A percentile compares a stretch with the other conserved stretches of the same genome.
phyloP scores from a whole-genome alignment of 768 basidiomycete genomes.

The Stropharia rugosoannulata region DNA sequence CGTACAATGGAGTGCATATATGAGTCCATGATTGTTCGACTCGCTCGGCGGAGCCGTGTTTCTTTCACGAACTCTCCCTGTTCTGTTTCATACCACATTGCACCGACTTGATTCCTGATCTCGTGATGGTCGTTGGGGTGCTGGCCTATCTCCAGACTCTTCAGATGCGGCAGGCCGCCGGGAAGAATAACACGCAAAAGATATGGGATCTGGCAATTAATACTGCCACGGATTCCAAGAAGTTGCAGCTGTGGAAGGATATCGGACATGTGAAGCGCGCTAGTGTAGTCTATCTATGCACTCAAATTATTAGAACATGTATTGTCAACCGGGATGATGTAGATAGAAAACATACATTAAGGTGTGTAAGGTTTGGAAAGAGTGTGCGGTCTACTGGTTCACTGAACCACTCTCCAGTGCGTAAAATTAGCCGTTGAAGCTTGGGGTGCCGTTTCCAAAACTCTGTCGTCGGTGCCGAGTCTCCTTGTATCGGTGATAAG shows the following conservation, averaged over 20 bases:
- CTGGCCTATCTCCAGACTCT: slow-evolving; percentile 9
- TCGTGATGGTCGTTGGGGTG: not conserved
- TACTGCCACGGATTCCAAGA: slow-evolving; percentile 8
- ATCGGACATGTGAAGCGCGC: slow-evolving; percentile 6
- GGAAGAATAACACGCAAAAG: slow-evolving; percentile 14
- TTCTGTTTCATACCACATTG: not conserved
- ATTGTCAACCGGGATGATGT: not conserved
- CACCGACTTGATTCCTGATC: not conserved
- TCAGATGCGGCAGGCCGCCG: slow-evolving; percentile 13
- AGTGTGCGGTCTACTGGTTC: not conserved
- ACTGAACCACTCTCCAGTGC: too few relatives aligned
- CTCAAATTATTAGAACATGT: not conserved
- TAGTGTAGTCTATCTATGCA: not conserved
- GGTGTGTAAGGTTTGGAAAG: not conserved
- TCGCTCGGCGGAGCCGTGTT: not conserved
- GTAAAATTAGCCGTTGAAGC: too few relatives aligned
- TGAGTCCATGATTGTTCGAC: not conserved
- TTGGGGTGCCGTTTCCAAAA: too few relatives aligned
- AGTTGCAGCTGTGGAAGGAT: slow-evolving; percentile 12
- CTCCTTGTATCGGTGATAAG: too few relatives aligned
- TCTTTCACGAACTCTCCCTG: not conserved
- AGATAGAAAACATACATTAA: not conserved
- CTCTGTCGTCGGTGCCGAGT: too few relatives aligned
- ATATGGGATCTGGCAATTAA: slow-evolving; percentile 19
- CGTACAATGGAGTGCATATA: slow-evolving; percentile 7